Conservation (phyloP, 495 filamentous ascomycete genomes). For the Talaromyces liani region DNA sequence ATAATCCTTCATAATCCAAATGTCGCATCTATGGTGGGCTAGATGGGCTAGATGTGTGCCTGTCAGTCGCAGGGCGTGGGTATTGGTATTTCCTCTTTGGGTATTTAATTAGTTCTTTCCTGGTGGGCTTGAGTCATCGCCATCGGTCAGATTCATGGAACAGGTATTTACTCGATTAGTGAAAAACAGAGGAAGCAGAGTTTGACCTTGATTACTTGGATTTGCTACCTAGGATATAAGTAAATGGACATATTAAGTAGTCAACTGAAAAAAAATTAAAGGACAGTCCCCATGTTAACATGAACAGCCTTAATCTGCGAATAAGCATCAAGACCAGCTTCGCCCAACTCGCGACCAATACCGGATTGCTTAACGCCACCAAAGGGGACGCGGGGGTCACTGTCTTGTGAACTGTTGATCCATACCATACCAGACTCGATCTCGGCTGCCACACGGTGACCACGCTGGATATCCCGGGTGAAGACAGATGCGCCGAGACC, state of each 20-base stretch:
- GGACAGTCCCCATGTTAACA: slow-evolving; percentile 58
- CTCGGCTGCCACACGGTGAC: slow-evolving; percentile 67
- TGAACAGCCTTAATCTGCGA: slow-evolving; percentile 71
- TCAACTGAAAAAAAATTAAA: not conserved
- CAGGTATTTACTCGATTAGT: not conserved
- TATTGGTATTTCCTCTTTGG: not conserved
- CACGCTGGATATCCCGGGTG: slow-evolving; percentile 66
- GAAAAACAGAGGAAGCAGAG: not conserved
- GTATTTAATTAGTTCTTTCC: not conserved
- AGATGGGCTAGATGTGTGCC: not conserved
- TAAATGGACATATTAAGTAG: not conserved
- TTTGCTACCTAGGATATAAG: not conserved
- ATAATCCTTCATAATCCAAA: not conserved
- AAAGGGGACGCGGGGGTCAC: slow-evolving; percentile 71
- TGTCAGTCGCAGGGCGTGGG: not conserved
- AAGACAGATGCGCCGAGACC: slow-evolving; percentile 80
- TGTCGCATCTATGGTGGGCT: not conserved
- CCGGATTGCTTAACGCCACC: slow-evolving; percentile 94
- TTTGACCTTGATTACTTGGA: not conserved
- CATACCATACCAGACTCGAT: slow-evolving; percentile 94
- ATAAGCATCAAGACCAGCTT: slow-evolving; percentile 77
- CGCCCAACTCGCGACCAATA: slow-evolving; percentile 81
- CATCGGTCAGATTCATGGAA: not conserved
- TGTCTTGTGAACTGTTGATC: slow-evolving; percentile 80
- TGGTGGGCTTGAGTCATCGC: not conserved